Percentiles rank a stretch among this genome's conserved stretches.
Evolutionary conservation across 805 yeast species (phyloP).

Genomic region (Lipomyces anomalus): DNA sequence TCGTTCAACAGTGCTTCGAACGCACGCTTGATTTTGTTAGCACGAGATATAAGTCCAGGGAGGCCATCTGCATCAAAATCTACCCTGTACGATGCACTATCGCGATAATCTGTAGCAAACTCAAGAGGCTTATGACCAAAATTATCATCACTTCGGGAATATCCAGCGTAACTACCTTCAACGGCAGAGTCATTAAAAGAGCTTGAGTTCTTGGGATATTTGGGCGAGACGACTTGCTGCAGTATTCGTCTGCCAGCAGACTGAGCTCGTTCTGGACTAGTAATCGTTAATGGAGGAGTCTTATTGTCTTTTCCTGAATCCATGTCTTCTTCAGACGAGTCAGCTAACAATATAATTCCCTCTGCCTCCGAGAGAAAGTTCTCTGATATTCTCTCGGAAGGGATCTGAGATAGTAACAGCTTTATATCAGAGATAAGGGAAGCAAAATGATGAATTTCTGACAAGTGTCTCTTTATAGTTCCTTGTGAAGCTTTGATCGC

Average conservation of each 20-base stretch:
- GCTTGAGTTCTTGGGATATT: no score
- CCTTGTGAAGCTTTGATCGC: background rate
- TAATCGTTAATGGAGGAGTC: background rate
- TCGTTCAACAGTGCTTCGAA: no score
- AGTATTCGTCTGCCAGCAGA: background rate
- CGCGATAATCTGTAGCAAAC: no score
- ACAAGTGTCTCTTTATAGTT: background rate
- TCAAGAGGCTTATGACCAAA: background rate
- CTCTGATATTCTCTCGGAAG: background rate
- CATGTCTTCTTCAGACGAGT: background rate
- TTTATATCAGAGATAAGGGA: background rate
- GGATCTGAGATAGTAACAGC: background rate
- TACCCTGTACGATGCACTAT: no score
- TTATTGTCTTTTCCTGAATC: background rate
- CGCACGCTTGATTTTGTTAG: no score
- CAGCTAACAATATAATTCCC: slow-evolving; percentile 15
- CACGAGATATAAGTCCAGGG: slow-evolving; percentile 16
- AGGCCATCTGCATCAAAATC: slow-evolving; percentile 17
- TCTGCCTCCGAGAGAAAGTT: slow-evolving; percentile 14
- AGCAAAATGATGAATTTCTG: background rate
- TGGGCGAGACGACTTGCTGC: background rate
- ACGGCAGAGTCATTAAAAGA: no score
- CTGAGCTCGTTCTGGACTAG: background rate
- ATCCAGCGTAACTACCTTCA: no score
- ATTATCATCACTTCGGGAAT: background rate